Evolutionary conservation across 2,329 filamentous ascomycete genomes (phyloP).

Genomic region (Colletotrichum camelliae): DNA sequence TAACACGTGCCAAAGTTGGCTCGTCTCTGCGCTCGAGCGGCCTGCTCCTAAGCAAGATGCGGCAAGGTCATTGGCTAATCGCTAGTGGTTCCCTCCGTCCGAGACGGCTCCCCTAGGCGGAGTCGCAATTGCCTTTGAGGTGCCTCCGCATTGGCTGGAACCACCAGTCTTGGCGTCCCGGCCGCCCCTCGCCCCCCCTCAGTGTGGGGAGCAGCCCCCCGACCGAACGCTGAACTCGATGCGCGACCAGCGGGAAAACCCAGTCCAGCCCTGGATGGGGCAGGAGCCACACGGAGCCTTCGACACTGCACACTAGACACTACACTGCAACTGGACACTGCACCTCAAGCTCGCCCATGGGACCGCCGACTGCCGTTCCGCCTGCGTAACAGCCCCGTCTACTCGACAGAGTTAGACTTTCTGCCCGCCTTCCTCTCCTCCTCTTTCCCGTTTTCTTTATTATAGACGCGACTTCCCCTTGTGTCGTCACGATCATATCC

Average conservation of each 20-base stretch:
- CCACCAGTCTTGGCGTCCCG: slow-evolving; percentile 2
- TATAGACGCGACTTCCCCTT: not conserved
- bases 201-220: slow-evolving; percentile 12
- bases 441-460: not conserved
- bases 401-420: slow-evolving; percentile 6
- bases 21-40: not conserved
- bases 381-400: not conserved
- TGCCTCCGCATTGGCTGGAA: slow-evolving; percentile 21
- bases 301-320: not conserved
- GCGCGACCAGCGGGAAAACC: slow-evolving; percentile 8
- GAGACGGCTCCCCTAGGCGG: slow-evolving; percentile 17
- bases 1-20: slow-evolving; percentile 15
- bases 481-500: not conserved
- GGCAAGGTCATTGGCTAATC: not conserved
- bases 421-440: not conserved
- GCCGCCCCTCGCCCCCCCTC: slow-evolving; percentile 15
- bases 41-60: not conserved
- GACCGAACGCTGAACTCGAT: slow-evolving; percentile 1
- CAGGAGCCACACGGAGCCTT: not conserved
- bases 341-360: not conserved
- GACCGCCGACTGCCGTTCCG: not conserved
- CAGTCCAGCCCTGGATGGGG: not conserved
- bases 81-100: slow-evolving; percentile 24
- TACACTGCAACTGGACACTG: not conserved
- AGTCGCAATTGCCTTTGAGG: slow-evolving; percentile 12